Conservation (phyloP, 2,329 filamentous ascomycete species). For the Epichloe typhina region DNA sequence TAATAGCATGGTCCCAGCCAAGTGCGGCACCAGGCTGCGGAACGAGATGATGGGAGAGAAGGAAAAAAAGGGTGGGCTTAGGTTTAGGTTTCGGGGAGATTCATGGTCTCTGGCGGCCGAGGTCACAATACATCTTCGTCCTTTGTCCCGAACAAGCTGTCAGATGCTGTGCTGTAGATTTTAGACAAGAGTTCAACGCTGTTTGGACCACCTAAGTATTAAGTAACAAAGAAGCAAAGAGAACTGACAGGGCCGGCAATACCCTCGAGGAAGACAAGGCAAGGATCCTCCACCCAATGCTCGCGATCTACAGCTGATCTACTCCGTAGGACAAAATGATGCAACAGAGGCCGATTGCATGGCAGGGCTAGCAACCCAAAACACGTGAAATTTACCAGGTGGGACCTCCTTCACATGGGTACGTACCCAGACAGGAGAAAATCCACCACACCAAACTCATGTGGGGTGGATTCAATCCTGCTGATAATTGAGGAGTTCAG, state of each 20-base stretch:
- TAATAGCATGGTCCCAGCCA: constrained; percentile 14
- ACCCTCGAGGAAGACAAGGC: not conserved
- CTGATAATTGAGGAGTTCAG: not conserved
- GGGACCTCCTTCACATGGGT: not conserved
- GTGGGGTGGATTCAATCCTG: not conserved
- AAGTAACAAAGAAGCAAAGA: not conserved
- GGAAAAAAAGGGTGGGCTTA: not conserved
- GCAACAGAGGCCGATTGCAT: not conserved
- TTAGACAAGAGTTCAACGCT: not conserved
- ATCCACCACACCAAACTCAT: not conserved
- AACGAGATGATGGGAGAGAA: not conserved
- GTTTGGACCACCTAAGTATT: not conserved
- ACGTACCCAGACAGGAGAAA: not conserved
- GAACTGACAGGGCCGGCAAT: not conserved
- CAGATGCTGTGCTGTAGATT: constrained; percentile 3
- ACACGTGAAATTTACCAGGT: constrained; percentile 5
- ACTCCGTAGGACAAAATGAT: not conserved
- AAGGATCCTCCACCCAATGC: not conserved
- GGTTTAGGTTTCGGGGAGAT: not conserved
- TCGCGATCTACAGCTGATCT: not conserved
- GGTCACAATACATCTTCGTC: not conserved
- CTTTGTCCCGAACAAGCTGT: not conserved
- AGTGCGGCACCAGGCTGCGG: constrained; percentile 4
- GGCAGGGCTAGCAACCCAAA: constrained; percentile 2
- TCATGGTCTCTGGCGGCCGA: not conserved